Conservation (phyloP, 2,329 filamentous ascomycete genomes). For the Cladosporium sp. region DNA sequence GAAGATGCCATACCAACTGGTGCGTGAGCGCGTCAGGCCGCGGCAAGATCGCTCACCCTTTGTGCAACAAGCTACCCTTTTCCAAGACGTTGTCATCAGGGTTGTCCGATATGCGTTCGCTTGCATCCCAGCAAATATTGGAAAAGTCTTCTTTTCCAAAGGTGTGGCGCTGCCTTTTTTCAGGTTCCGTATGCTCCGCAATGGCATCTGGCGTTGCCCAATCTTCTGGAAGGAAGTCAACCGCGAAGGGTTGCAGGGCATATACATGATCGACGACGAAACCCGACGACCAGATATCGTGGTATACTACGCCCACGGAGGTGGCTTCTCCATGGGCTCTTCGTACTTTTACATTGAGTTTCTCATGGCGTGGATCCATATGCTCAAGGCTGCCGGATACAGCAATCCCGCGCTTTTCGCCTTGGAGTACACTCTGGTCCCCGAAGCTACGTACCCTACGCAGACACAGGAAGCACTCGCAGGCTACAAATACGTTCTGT, state of each 20-base stretch:
- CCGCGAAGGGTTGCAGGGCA: constrained; percentile 45
- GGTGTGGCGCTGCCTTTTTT: constrained; percentile 68
- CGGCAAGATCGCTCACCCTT: constrained; percentile 52
- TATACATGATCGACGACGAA: constrained; percentile 65
- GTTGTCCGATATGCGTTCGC: constrained; percentile 76
- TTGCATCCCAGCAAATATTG: constrained; percentile 62
- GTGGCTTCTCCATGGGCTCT: constrained; percentile 79
- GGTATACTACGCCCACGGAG: constrained; percentile 78
- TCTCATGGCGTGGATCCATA: constrained; percentile 63
- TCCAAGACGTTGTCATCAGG: constrained; percentile 72
- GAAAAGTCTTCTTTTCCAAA: constrained; percentile 73
- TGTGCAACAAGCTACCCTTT: constrained; percentile 63
- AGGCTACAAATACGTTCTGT: constrained; percentile 67
- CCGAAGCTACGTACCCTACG: constrained; percentile 65
- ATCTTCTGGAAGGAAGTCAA: constrained; percentile 60
- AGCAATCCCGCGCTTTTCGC: constrained; percentile 73
- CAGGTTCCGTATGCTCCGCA: constrained; percentile 67
- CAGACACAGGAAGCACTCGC: constrained; percentile 66
- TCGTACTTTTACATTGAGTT: constrained; percentile 83
- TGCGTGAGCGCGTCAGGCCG: constrained; percentile 51
- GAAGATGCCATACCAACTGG: constrained; percentile 54
- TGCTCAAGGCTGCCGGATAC: constrained; percentile 61
- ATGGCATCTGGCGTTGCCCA: constrained; percentile 60
- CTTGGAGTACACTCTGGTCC: constrained; percentile 75
- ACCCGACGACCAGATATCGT: constrained; percentile 64